Base-by-base conservation (phyloP, 1,284 basidiomycete genomes). In the Amylostereum chailletii region DNA sequence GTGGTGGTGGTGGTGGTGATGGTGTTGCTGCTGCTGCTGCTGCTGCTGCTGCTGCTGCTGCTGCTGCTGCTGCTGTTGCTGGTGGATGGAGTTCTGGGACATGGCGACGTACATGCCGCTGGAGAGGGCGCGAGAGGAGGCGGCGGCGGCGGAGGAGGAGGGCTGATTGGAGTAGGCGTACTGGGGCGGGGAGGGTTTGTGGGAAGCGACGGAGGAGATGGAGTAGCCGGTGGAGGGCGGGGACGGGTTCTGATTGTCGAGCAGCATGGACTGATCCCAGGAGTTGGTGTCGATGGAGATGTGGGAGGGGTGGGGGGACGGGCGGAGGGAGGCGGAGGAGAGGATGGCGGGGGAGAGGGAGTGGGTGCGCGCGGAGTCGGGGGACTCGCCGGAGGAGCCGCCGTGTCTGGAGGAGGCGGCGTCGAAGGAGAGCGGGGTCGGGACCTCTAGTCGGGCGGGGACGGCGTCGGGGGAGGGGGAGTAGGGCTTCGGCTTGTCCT, bases 401-500 rank as follows among this genome's bases (percentile, higher is more conserved):
- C 55, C 62, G 8, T 60, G 58, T 45, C 61, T 64, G 46, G 52
- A 48, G 41, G 59, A 53, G 51, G 57, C 8, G 46, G 51, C 48
- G 30, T 37, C 36, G 36, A 37, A 37, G 36, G 36, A 37, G 36
- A 37, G 36, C 38, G 29, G 54, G 27, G 9, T 53, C 36, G 27
- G 55, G 32, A 46, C 46, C 48, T 2, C 58, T 50, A 32, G 37
- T 47, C 5, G 56, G 48, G 5, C 41, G 46, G 55, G n/a, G 61
- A 39, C 56, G 62, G 50, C 65, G 68, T 53, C 56, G 68, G 53
- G 50, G 62, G 49, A 49, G 32, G 57, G 52, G 47, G 51, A 31
- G 49, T 48, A 42, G 3, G 57, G 5, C 59, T 79, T 86, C 43
- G 82, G 79, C 59, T 79, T 86, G 63, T 90, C 87, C 65, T 89